Percentiles rank a stretch among this genome's conserved stretches.
Conservation (phyloP, 1,284 basidiomycete genomes). For the Ustilago shanxiensis region DNA sequence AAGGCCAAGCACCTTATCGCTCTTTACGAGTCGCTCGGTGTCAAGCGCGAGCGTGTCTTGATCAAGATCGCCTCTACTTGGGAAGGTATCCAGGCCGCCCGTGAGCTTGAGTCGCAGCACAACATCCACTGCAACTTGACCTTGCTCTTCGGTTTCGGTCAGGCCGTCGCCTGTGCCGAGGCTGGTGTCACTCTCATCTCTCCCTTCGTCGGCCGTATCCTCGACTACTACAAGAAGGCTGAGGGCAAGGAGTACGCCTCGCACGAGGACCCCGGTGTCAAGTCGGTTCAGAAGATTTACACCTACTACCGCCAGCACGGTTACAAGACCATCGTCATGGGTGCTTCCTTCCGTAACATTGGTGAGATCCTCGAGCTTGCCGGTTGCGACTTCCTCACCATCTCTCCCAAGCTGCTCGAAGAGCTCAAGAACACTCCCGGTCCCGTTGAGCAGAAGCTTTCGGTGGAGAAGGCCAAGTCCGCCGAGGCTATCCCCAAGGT, state of each 20-base stretch:
- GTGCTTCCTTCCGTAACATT: conserved; percentile 89
- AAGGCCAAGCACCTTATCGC: conserved; percentile 89
- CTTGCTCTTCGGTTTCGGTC: conserved; percentile 95
- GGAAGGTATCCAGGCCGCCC: conserved; percentile 99
- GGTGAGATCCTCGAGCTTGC: conserved; percentile 95
- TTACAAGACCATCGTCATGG: conserved; percentile 99
- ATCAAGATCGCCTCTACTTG: conserved; percentile 99
- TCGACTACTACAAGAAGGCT: conserved; percentile 69
- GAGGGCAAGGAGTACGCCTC: conserved; percentile 67
- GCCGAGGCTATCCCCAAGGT: conserved; percentile 82
- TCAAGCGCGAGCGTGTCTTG: conserved; percentile 87
- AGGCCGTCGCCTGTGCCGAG: conserved; percentile 98
- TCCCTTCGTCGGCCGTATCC: conserved; percentile 91
- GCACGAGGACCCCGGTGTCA: conserved; percentile 90
- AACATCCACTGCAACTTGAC: conserved; percentile 99
- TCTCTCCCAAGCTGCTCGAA: conserved; percentile 89
- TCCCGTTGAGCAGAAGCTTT: conserved; percentile 86
- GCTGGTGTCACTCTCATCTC: conserved; percentile 98
- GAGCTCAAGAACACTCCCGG: conserved; percentile 86
- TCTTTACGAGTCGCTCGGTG: conserved; percentile 90
- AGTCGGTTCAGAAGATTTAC: conserved; percentile 95
- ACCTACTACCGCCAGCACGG: conserved; percentile 96
- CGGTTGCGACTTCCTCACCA: conserved; percentile 94
- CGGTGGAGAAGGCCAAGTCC: conserved; percentile 77
- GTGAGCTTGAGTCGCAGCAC: conserved; percentile 87